phyloP scores from a whole-genome alignment of 108 stramenopile genomes.

The Heterococcus sp. region DNA sequence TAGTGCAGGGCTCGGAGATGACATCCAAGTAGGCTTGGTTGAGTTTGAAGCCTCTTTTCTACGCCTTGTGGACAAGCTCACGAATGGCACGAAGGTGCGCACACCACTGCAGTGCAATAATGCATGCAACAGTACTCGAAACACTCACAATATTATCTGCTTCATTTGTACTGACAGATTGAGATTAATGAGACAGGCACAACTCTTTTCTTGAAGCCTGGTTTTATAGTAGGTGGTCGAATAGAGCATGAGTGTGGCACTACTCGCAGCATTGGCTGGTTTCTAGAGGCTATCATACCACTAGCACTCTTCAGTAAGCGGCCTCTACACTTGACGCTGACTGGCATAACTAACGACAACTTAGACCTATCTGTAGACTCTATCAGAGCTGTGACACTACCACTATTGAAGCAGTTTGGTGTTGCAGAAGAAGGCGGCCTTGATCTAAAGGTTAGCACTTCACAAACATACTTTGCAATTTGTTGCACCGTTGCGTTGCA shows the following conservation, averaged over 20 bases:
- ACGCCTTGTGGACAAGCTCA: conserved; percentile 83
- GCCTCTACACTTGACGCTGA: conserved; percentile 69
- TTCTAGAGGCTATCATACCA: conserved; percentile 89
- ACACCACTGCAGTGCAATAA: too few relatives aligned
- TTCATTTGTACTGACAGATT: conserved; percentile 47
- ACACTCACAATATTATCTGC: neutral
- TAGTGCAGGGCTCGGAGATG: neutral
- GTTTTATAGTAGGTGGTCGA: conserved; percentile 81
- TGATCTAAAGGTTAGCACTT: conserved; percentile 40
- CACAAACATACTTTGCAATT: neutral
- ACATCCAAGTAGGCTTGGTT: conserved; percentile 21
- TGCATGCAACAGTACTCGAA: too few relatives aligned
- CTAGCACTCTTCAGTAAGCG: conserved; percentile 87
- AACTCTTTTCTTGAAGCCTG: conserved; percentile 82
- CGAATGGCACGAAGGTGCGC: conserved; percentile 79
- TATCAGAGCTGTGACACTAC: conserved; percentile 68
- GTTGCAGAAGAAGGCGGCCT: conserved; percentile 67
- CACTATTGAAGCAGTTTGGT: conserved; percentile 79
- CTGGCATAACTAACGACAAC: conserved; percentile 70
- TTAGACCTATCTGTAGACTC: conserved; percentile 82
- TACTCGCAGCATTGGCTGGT: conserved; percentile 83
- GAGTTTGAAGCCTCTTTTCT: conserved; percentile 60
- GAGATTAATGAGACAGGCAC: conserved; percentile 98
- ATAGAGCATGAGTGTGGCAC: conserved; percentile 79
- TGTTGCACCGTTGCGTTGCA: too few relatives aligned